A percentile compares a stretch with the other conserved stretches of the same genome.
Conservation (phyloP, 805 yeast genomes). For the Candida taoyuanica region DNA sequence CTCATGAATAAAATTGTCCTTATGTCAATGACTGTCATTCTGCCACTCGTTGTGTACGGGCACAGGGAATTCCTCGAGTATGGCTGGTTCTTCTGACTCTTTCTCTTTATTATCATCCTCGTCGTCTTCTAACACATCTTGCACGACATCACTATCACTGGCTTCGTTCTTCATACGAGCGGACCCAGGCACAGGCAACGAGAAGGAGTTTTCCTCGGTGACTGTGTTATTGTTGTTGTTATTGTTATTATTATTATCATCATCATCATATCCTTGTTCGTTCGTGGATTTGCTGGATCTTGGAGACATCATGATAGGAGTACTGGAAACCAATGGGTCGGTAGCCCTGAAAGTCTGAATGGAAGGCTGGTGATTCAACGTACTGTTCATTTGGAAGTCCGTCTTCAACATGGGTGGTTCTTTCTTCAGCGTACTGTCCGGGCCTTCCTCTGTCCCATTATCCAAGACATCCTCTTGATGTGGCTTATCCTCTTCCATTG, state of each 20-base stretch:
- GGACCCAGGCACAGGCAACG: slow-evolving; percentile 39
- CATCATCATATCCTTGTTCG: too few species aligned
- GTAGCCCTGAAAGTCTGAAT: slow-evolving; percentile 9
- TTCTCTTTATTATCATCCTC: not conserved
- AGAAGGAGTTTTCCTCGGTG: slow-evolving; percentile 47
- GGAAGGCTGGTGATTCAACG: slow-evolving; percentile 18
- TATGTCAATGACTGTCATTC: not conserved
- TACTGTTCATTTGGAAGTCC: slow-evolving; percentile 11
- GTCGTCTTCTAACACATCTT: slow-evolving; percentile 6
- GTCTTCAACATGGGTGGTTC: slow-evolving; percentile 6
- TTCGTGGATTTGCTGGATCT: too few species aligned
- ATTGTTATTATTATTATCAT: too few species aligned
- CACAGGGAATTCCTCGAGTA: not conserved
- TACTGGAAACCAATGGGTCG: slow-evolving; percentile 16
- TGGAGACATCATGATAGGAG: slow-evolving; percentile 17
- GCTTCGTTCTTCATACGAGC: slow-evolving; percentile 13
- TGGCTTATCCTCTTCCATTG: slow-evolving; percentile 16
- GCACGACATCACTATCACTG: not conserved
- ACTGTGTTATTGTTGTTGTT: too few species aligned
- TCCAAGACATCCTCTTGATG: slow-evolving; percentile 11
- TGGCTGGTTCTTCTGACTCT: not conserved
- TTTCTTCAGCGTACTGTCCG: not conserved
- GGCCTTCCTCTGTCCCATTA: slow-evolving; percentile 3
- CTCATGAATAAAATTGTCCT: too few species aligned
- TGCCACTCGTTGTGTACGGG: not conserved